Evolutionary conservation across 116 monocot species (phyloP).

Genomic region (Thalassia testudinum): DNA sequence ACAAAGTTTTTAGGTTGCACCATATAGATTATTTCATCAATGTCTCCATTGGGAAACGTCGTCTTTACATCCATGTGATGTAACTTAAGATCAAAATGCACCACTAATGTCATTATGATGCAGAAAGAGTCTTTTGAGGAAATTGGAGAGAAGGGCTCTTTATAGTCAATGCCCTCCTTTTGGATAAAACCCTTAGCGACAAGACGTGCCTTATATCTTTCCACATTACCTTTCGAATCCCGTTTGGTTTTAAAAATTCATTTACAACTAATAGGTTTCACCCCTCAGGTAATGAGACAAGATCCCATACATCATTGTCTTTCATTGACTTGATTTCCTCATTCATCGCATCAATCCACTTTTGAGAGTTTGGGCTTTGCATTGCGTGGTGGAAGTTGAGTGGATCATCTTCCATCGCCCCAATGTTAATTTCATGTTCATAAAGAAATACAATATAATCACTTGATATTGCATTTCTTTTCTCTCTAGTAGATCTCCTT

Average conservation of each 20-base stretch:
- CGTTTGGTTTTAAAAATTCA: constrained; percentile 2
- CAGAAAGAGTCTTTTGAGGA: constrained; percentile 1
- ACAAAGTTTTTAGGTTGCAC: not conserved
- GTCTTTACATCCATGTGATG: not conserved
- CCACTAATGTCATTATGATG: not conserved
- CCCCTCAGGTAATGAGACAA: constrained; percentile 1
- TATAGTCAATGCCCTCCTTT: constrained; percentile 2
- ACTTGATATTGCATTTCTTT: not conserved
- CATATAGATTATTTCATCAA: constrained; percentile 4
- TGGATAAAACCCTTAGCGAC: not conserved
- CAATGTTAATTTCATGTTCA: not conserved
- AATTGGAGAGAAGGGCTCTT: not conserved
- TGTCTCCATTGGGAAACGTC: not conserved
- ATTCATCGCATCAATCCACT: too few relatives aligned
- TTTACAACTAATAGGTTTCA: not conserved
- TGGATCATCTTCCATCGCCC: not conserved
- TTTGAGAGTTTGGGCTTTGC: too few relatives aligned
- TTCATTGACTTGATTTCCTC: not conserved
- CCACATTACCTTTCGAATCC: too few relatives aligned
- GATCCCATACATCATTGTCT: not conserved
- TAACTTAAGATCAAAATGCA: not conserved
- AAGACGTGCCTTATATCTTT: not conserved
- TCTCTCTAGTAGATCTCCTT: constrained; percentile 2
- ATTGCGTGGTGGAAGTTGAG: too few relatives aligned
- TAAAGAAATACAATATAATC: constrained; percentile 3